phyloP scores from a whole-genome alignment of 2,329 filamentous ascomycete species.

The Colletotrichum eleusines region DNA sequence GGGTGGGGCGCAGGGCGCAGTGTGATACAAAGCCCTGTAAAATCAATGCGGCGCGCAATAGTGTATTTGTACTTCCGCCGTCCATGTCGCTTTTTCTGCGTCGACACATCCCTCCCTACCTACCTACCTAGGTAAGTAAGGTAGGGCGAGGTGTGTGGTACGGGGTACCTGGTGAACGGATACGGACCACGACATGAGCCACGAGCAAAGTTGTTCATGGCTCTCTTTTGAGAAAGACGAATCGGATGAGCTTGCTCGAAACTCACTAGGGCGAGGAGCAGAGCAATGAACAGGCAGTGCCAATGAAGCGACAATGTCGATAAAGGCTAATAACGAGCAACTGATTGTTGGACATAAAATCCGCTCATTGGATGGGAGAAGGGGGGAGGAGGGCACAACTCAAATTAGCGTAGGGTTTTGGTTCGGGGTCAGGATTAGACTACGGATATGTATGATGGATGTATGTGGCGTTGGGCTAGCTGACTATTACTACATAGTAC shows the following conservation, averaged over 20 bases:
- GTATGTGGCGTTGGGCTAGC: no score
- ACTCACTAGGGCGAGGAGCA: not conserved
- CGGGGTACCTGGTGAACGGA: not conserved
- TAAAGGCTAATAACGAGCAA: not conserved
- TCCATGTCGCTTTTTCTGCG: not conserved
- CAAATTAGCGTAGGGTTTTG: not conserved
- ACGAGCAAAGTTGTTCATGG: not conserved
- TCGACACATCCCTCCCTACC: no score
- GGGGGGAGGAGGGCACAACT: not conserved
- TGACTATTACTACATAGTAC: no score
- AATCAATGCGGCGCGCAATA: slow-evolving; percentile 6
- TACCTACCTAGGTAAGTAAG: no score
- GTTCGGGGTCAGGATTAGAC: not conserved
- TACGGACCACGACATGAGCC: not conserved
- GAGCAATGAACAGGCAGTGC: not conserved
- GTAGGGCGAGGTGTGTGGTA: not conserved
- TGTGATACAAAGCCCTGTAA: slow-evolving; percentile 4
- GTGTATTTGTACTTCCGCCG: not conserved
- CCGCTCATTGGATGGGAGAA: not conserved
- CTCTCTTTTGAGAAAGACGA: not conserved
- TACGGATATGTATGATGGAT: not conserved
- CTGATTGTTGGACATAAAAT: not conserved
- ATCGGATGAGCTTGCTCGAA: not conserved
- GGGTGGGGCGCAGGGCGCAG: not conserved
- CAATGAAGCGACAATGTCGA: not conserved